Evolutionary conservation across 805 yeast species (phyloP).

Genomic region (Saturnispora halmiae): DNA sequence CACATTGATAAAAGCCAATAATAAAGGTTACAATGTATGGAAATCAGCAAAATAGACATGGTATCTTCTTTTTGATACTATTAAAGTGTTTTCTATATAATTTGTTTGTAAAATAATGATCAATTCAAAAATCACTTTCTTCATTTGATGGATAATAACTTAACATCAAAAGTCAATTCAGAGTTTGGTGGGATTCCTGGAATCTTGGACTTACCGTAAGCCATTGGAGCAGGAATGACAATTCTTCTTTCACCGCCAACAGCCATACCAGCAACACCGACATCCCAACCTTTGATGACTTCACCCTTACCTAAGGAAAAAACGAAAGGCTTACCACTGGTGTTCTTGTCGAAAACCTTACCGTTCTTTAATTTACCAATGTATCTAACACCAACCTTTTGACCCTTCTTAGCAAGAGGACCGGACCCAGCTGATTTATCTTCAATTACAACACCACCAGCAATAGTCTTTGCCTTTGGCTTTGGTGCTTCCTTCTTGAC

Average conservation of each 20-base stretch:
- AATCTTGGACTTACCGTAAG: constrained; percentile 86
- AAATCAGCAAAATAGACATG: constrained; percentile 10
- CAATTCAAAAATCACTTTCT: too few relatives aligned
- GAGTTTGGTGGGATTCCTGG: constrained; percentile 99
- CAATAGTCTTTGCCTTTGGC: constrained; percentile 66
- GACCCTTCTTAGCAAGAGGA: constrained; percentile 75
- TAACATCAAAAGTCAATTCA: constrained; percentile 92
- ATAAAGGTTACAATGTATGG: constrained; percentile 13
- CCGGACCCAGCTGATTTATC: constrained; percentile 90
- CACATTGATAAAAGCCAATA: constrained; percentile 18
- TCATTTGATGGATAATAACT: constrained; percentile 82
- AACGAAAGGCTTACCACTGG: constrained; percentile 90
- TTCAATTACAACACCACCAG: constrained; percentile 90
- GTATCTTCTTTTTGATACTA: not conserved
- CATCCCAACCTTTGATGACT: constrained; percentile 97
- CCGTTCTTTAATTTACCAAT: constrained; percentile 97
- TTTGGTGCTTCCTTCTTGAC: constrained; percentile 34
- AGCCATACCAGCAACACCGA: constrained; percentile 98
- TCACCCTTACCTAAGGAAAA: constrained; percentile 94
- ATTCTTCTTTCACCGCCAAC: constrained; percentile 99
- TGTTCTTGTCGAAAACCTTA: constrained; percentile 93
- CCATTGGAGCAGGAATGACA: constrained; percentile 90
- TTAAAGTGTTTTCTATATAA: not conserved
- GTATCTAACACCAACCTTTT: constrained; percentile 93
- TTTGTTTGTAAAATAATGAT: not conserved